Evolutionary conservation across 1,284 basidiomycete species (phyloP), one percentile per base, ranked within the genome.

Genomic region (Cronartium ribicola): DNA sequence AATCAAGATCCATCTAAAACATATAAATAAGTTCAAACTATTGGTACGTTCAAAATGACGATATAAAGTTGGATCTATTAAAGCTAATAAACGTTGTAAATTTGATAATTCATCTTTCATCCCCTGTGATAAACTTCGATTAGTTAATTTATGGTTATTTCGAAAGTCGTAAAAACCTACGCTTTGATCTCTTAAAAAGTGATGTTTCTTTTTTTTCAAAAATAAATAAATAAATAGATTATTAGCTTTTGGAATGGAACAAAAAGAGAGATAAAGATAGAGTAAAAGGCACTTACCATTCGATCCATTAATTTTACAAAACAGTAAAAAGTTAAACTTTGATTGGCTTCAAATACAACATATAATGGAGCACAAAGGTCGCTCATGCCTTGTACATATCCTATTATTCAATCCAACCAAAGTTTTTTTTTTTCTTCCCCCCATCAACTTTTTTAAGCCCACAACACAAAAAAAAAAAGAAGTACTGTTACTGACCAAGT

Each of bases 301-400:
- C 91, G 88, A 79, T 91, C 86, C 96, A 99, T 98, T 72, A 96
- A 86, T 76, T 90, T 88, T 22, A 91, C 92, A 80, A 98, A 94
- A 79, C 91, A 93, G 93, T 94, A 97, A 82, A 96, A 98, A 0
- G 92, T 92, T 80, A 90, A 83, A 61, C 89, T 90, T 79, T 96
- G 92, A 78, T 97, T 90, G 13, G 88, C 91, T 66, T 87, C 88
- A 85, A 92, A 90, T 5, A 95, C 90, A 40, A 96, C 88, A 80
- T 97, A 98, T 29, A 98, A 84, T 6, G 95, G 95, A 2, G 92
- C 89, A 79, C 93, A 92, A 5, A 98, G 86, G 81, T 99, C 96
- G 1, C 91, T 94, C 96, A 98, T 98, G 41, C 96, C 93, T 83
- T 97, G 91, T 3, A 94, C 93, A 80, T 95, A 93, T 36, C 89